Evolutionary conservation across 2,329 filamentous ascomycete species (phyloP), one percentile per base, ranked within the genome.

Genomic region (Coniochaeta hoffmannii): DNA sequence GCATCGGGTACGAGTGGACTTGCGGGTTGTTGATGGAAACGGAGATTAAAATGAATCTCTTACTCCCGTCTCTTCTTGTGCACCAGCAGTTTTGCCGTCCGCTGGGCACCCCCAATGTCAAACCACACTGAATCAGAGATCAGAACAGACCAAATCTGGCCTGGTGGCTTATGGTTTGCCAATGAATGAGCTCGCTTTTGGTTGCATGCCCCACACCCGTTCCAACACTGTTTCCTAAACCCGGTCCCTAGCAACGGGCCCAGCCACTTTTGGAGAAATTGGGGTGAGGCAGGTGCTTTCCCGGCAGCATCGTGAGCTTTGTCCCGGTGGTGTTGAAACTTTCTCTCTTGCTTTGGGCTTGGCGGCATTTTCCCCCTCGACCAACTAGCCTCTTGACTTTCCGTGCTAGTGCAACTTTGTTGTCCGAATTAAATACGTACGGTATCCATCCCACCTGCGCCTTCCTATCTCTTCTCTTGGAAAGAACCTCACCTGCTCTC

Each of bases 391-490:
- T n/a, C n/a, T n/a, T n/a, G n/a, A n/a, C n/a, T n/a, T n/a, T n/a
- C n/a, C n/a, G n/a, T n/a, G n/a, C n/a, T n/a, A n/a, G n/a, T n/a
- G n/a, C n/a, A n/a, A n/a, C n/a, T n/a, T 24, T 41, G 17, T 24
- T 41, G 36, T 41, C 36, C 36, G 36, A 41, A 46, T 36, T 35
- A 52, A 52, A 52, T 36, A 52, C 50, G 31, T n/a, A n/a, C n/a
- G 34, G 31, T 24, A 28, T 46, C 41, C 19, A 44, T 22, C 41
- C 22, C 31, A 24, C 26, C 50, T 32, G n/a, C 49, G n/a, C 49
- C 49, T 51, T 50, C 46, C 46, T 28, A 35, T 51, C 49, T 51
- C 49, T 22, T 51, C 31, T n/a, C 22, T 51, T 46, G 41, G 41
- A 46, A 46, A 46, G 24, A 46, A 46, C 32, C 50, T 52, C 50